These are phyloP conservation scores for Aspergillus costaricaensis DNA, from an alignment of 2,329 filamentous ascomycete genomes.

Conservation along the genomic window DNA sequence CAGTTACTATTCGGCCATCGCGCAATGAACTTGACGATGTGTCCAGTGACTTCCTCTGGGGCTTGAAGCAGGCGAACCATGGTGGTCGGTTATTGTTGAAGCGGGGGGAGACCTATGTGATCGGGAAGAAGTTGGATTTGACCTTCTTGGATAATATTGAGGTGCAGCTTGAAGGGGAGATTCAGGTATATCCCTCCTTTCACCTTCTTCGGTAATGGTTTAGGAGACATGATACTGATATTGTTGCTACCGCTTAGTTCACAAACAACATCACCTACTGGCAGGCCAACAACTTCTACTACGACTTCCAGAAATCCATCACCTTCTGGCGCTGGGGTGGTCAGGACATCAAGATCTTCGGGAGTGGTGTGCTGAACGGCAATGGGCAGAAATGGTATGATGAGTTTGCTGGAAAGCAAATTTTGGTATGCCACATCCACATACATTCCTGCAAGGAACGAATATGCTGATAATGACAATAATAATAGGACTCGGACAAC, in stretches of 20 bases:
- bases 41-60: conserved; percentile 57
- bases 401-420: conserved; percentile 47
- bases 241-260: conserved; percentile 29
- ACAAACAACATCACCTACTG: conserved; percentile 52
- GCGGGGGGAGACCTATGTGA: conserved; percentile 57
- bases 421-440: conserved; percentile 27
- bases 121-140: conserved; percentile 61
- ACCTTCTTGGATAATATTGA: conserved; percentile 61
- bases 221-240: no score
- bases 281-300: conserved; percentile 55
- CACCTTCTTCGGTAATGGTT: no score
- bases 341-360: conserved; percentile 61
- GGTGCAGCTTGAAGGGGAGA: conserved; percentile 60
- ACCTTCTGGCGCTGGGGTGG: conserved; percentile 68
- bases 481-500: conserved; percentile 52
- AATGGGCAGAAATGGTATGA: conserved; percentile 58
- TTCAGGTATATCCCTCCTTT: conserved; percentile 39
- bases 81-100: conserved; percentile 60
- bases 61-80: conserved; percentile 58
- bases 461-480: conserved; percentile 3
- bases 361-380: conserved; percentile 58
- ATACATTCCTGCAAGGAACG: no score
- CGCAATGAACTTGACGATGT: conserved; percentile 58
- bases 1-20: conserved; percentile 56
- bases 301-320: conserved; percentile 56